These are phyloP conservation scores for Hippophae rhamnoides DNA, from an alignment of 306 rosid species.

Conservation along the genomic window DNA sequence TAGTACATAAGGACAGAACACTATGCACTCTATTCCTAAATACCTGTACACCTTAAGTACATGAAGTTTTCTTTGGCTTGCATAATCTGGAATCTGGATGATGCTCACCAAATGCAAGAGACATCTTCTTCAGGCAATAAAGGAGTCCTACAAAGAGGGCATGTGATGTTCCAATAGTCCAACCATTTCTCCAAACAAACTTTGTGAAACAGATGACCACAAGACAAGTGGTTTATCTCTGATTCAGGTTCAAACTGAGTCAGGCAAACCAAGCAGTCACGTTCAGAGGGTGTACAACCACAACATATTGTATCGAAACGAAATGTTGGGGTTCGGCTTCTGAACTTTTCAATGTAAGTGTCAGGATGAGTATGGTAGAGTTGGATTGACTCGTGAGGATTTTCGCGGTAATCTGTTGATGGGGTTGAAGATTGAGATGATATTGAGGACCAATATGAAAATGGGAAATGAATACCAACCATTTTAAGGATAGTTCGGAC, in stretches of 20 bases:
- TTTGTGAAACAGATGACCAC: conserved; percentile 83
- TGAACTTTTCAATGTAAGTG: conserved; percentile 46
- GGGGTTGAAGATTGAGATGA: conserved; percentile 19
- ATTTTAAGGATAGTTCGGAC: conserved; percentile 58
- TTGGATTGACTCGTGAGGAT: conserved; percentile 39
- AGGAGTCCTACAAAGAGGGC: conserved; percentile 90
- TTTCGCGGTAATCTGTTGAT: conserved; percentile 30
- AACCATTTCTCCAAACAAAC: conserved; percentile 87
- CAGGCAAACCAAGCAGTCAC: conserved; percentile 75
- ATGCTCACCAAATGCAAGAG: conserved; percentile 39
- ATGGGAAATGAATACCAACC: conserved; percentile 53
- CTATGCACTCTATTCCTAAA: too few species aligned
- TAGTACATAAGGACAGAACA: too few species aligned
- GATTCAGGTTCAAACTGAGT: conserved; percentile 65
- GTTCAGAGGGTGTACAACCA: conserved; percentile 30
- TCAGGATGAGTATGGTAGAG: conserved; percentile 24
- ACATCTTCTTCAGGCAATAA: conserved; percentile 58
- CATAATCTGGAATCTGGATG: too few species aligned
- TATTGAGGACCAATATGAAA: conserved; percentile 22
- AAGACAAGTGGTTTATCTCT: conserved; percentile 53
- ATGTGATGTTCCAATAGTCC: conserved; percentile 83
- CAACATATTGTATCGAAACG: conserved; percentile 37
- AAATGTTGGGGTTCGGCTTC: conserved; percentile 43
- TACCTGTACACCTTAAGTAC: too few species aligned
- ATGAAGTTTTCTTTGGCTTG: too few species aligned